A percentile compares a stretch with the other conserved stretches of the same genome.
These are phyloP conservation scores for Ramicandelaber brevisporus DNA, from an alignment of 192 early-diverging fungal genomes.

Conservation along the genomic window DNA sequence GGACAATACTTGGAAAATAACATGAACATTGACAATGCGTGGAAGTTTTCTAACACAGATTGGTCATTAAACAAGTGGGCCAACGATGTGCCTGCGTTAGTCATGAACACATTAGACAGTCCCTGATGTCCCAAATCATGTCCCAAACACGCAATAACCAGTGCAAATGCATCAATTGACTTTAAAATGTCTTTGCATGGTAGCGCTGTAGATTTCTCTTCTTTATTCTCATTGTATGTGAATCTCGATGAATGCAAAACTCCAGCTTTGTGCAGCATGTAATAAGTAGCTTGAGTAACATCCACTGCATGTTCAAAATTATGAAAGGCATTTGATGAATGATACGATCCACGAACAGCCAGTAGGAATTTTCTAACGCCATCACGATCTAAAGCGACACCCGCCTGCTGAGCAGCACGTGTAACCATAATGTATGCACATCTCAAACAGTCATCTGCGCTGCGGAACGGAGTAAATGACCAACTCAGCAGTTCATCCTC, in stretches of 20 bases:
- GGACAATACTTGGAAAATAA: conserved; percentile 18
- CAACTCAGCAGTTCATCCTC: too few species aligned
- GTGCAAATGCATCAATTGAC: conserved; percentile 37
- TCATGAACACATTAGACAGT: conserved; percentile 82
- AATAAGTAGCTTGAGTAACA: conserved; percentile 74
- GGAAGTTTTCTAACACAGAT: conserved; percentile 84
- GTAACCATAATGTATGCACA: too few species aligned
- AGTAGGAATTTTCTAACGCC: too few species aligned
- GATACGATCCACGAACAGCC: conserved; percentile 23
- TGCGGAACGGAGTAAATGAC: too few species aligned
- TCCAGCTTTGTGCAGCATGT: conserved; percentile 41
- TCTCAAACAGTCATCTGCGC: too few species aligned
- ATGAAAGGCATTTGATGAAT: conserved; percentile 64
- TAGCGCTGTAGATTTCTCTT: too few species aligned
- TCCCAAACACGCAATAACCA: conserved; percentile 46
- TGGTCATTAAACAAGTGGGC: conserved; percentile 81
- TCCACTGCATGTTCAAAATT: conserved; percentile 90
- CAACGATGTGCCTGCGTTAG: conserved; percentile 51
- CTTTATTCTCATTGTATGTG: too few species aligned
- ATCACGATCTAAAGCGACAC: too few species aligned
- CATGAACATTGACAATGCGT: conserved; percentile 48
- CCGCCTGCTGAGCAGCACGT: too few species aligned
- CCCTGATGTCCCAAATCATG: conserved; percentile 82
- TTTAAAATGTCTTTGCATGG: conserved; percentile 14
- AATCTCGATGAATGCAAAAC: too few species aligned